These are phyloP conservation scores for Cinchona pubescens DNA, from an alignment of 257 asterid species.

Conservation along the genomic window DNA sequence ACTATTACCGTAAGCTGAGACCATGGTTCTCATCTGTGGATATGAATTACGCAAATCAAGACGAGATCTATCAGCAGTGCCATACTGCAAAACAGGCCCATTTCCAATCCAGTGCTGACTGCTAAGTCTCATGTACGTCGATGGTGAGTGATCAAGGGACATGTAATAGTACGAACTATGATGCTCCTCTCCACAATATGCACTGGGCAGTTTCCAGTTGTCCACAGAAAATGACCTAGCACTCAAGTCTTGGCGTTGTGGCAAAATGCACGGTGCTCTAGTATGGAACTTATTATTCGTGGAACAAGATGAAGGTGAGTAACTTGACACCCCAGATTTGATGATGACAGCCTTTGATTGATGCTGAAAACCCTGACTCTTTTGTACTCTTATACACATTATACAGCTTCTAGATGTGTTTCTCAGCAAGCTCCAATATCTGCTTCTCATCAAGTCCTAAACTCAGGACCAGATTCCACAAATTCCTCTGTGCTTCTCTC, in stretches of 20 bases:
- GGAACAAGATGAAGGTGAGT: constrained; percentile 28
- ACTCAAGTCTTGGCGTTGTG: constrained; percentile 40
- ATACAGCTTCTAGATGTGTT: no score
- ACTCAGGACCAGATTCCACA: constrained; percentile 73
- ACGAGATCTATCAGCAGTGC: constrained; percentile 33
- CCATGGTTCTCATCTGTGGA: constrained; percentile 35
- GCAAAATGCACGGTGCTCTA: constrained; percentile 38
- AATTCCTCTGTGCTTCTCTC: constrained; percentile 71
- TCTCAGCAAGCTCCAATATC: constrained; percentile 57
- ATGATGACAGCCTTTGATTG: constrained; percentile 35
- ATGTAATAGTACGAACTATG: constrained; percentile 45
- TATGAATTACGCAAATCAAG: constrained; percentile 37
- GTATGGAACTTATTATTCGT: constrained; percentile 28
- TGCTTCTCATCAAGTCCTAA: constrained; percentile 82
- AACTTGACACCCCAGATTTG: constrained; percentile 29
- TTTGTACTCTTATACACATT: no score
- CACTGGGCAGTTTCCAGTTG: constrained; percentile 32
- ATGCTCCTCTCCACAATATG: constrained; percentile 49
- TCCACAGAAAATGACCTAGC: constrained; percentile 38
- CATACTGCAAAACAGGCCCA: constrained; percentile 32
- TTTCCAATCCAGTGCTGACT: constrained; percentile 41
- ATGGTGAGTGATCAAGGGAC: constrained; percentile 45
- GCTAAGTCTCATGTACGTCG: constrained; percentile 24
- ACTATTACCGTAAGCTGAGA: constrained; percentile 33
- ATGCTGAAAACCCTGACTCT: no score